phyloP scores from a whole-genome alignment of 192 early-diverging fungal species.

The Coemansia sp. region DNA sequence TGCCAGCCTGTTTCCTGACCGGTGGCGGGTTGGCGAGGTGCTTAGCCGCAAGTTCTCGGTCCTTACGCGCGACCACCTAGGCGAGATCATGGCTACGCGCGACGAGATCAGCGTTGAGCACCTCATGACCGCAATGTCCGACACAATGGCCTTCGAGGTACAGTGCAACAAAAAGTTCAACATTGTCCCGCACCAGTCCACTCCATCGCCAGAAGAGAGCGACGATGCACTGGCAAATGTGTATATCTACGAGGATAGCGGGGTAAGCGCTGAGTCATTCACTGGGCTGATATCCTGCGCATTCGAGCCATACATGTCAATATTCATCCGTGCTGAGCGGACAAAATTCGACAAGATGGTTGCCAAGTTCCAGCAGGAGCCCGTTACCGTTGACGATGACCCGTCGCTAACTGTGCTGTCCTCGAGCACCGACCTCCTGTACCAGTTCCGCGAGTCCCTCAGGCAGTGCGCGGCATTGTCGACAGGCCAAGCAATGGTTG shows the following conservation, averaged over 20 bases:
- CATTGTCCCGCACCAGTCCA: conserved; percentile 17
- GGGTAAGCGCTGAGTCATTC: conserved; percentile 53
- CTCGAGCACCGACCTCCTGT: conserved; percentile 90
- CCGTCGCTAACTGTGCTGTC: conserved; percentile 66
- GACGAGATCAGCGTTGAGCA: conserved; percentile 66
- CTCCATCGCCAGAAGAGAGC: too few relatives aligned
- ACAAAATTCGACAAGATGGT: conserved; percentile 58
- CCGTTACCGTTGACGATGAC: conserved; percentile 54
- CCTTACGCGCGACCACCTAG: conserved; percentile 69
- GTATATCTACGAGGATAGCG: conserved; percentile 16
- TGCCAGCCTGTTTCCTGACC: conserved; percentile 72
- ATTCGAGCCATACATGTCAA: conserved; percentile 85
- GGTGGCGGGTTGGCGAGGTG: conserved; percentile 64
- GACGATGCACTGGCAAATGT: background rate
- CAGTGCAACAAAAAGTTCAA: conserved; percentile 77
- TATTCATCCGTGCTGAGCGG: conserved; percentile 89
- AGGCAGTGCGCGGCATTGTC: conserved; percentile 83
- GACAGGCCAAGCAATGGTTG: conserved; percentile 81
- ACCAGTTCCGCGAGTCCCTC: conserved; percentile 87
- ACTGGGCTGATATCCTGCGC: conserved; percentile 72
- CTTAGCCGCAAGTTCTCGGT: conserved; percentile 78
- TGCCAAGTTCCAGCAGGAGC: conserved; percentile 45
- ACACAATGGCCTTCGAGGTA: conserved; percentile 88
- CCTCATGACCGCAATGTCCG: conserved; percentile 73
- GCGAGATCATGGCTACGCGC: conserved; percentile 63